Base-by-base conservation (phyloP, 2,329 filamentous ascomycete species). In the Alternaria gaisen region DNA sequence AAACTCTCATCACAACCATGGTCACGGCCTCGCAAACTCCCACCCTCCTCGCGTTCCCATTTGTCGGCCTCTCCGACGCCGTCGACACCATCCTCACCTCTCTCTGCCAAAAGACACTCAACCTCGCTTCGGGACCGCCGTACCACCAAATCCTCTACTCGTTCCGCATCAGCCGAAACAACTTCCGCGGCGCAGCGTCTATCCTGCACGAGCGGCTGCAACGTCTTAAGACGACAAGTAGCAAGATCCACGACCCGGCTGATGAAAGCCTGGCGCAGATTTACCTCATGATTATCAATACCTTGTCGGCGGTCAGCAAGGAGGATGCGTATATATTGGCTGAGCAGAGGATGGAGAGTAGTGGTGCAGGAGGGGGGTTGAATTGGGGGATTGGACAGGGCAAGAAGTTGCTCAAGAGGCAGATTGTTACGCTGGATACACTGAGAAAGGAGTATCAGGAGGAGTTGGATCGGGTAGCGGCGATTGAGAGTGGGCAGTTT, bases 281-380 rank as follows among this genome's bases (percentile, higher is more conserved):
- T 72, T 95, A 97, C 71, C 82, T 98, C n/a, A 85, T 93, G 63
- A 86, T 99, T 44, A 97, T 99, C 81, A 99, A 99, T 76, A 90
- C 93, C 1, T 83, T 99, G 62, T 92, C 91, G 67, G 97, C 93
- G 65, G 93, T 97, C 41, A 88, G 91, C 50, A 83, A 89, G 59
- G 88, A 92, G 64, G 91, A 97, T 72, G 90, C 90, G 1, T 99
- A 96, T 87, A 87, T 97, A n/a, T 80, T 88, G 20, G 84, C 85
- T 18, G 83, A 85, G 41, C 78, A 82, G 34, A 78, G 79, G 12
- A 79, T 83, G 58, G 80, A 79, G 71, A 83, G 81, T 47, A 64
- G 58, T 44, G 64, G 63, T 10, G 32, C 14, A 36, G 32, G 32
- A 3, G 32, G 32, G 32, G 0, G 1, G 5, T 14, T 36, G 32